Conservation (phyloP, 2,329 filamentous ascomycete genomes). For the Xylaria sp. region DNA sequence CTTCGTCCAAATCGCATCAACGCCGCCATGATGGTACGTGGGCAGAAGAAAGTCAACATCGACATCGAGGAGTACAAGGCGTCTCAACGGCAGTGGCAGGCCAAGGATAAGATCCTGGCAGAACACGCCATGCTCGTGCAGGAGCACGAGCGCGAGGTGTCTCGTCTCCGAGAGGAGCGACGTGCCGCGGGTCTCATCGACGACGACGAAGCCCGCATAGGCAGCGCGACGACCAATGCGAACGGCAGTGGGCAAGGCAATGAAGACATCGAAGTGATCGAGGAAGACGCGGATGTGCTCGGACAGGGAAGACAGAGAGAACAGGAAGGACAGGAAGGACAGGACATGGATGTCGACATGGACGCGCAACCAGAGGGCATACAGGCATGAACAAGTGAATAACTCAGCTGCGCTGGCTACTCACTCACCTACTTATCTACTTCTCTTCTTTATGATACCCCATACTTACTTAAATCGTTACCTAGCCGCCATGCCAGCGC, state of each 20-base stretch:
- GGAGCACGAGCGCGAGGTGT: slow-evolving; percentile 58
- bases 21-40: slow-evolving; percentile 65
- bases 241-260: slow-evolving; percentile 23
- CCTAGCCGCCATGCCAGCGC: background rate
- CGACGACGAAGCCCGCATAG: slow-evolving; percentile 53
- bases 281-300: slow-evolving; percentile 36
- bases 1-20: slow-evolving; percentile 71
- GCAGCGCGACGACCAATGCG: slow-evolving; percentile 52
- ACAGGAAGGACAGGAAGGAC: slow-evolving; percentile 18
- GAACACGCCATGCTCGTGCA: slow-evolving; percentile 58
- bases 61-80: slow-evolving; percentile 70
- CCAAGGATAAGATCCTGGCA: slow-evolving; percentile 65
- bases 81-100: slow-evolving; percentile 57
- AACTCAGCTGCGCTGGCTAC: background rate
- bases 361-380: slow-evolving; percentile 19
- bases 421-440: background rate
- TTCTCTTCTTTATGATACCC: slow-evolving; percentile 45
- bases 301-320: slow-evolving; percentile 16
- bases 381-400: slow-evolving; percentile 10
- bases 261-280: slow-evolving; percentile 26
- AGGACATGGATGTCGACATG: slow-evolving; percentile 1
- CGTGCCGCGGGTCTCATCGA: slow-evolving; percentile 48
- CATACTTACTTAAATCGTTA: slow-evolving; percentile 37
- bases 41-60: slow-evolving; percentile 66
- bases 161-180: slow-evolving; percentile 57